Conservation (phyloP, 768 basidiomycete genomes). For the Trametes cingulata region DNA sequence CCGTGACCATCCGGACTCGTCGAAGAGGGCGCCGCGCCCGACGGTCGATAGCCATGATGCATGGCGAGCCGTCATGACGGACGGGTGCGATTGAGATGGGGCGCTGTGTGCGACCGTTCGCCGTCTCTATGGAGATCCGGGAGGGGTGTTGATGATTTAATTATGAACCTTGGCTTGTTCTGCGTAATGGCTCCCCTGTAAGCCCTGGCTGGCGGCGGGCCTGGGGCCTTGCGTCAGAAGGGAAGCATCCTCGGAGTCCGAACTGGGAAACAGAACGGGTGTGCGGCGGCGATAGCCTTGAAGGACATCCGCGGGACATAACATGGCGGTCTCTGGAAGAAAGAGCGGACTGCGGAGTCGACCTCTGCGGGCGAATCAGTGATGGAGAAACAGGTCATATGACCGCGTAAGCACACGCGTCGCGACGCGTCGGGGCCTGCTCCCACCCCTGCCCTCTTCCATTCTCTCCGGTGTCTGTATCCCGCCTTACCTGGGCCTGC, state of each 20-base stretch:
- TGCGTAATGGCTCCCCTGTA: background rate
- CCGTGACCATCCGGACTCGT: background rate
- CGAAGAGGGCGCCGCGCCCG: background rate
- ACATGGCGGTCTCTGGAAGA: too few relatives aligned
- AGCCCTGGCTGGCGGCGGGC: too few relatives aligned
- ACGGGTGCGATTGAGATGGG: background rate
- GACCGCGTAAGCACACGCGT: background rate
- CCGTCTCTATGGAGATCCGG: conserved; percentile 19
- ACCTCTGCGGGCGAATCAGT: background rate
- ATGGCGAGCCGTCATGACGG: background rate
- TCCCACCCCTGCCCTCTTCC: background rate
- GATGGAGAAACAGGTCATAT: background rate
- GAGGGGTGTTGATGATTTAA: conserved; percentile 16
- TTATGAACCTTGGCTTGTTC: conserved; percentile 12
- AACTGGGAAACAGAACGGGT: background rate
- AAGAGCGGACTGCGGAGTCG: too few relatives aligned
- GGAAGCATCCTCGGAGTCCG: background rate
- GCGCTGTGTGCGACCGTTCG: background rate
- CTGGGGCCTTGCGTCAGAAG: background rate
- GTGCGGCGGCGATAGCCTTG: too few relatives aligned
- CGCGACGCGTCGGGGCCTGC: background rate
- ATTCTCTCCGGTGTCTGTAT: background rate
- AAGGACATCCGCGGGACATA: too few relatives aligned
- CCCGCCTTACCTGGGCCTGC: background rate
- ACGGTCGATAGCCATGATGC: conserved; percentile 8